A percentile compares a stretch with the other conserved stretches of the same genome.
phyloP scores from a whole-genome alignment of 2,329 filamentous ascomycete species.

The Neofusicoccum laricinum region DNA sequence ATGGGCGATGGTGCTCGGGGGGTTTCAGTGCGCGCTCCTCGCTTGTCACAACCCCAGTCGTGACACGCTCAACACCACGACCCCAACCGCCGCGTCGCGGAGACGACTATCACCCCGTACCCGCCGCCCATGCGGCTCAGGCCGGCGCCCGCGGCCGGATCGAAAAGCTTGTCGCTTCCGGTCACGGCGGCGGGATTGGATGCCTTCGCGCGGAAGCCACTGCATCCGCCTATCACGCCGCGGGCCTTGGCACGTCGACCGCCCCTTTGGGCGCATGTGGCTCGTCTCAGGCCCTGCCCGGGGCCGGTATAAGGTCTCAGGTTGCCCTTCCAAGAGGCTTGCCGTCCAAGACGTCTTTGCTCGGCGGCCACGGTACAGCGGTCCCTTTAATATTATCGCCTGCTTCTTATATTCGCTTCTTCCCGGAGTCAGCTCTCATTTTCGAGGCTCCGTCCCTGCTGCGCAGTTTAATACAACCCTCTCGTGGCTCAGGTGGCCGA shows the following conservation, averaged over 20 bases:
- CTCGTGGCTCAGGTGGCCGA: slow-evolving; percentile 3
- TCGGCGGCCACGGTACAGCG: background rate
- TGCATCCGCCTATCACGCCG: background rate
- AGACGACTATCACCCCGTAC: background rate
- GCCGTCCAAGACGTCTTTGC: background rate
- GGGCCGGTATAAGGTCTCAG: slow-evolving; percentile 11
- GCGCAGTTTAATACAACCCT: slow-evolving; percentile 6
- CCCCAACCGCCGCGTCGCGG: background rate
- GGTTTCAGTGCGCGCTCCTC: slow-evolving; percentile 33
- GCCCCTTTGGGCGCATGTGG: background rate
- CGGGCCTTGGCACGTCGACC: background rate
- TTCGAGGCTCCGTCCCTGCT: slow-evolving; percentile 17
- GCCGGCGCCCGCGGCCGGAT: background rate
- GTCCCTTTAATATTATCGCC: slow-evolving; percentile 6
- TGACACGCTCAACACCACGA: slow-evolving; percentile 8
- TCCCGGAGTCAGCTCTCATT: slow-evolving; percentile 23
- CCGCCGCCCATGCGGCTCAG: background rate
- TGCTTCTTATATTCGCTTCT: slow-evolving; percentile 7
- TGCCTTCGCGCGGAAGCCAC: slow-evolving; percentile 4
- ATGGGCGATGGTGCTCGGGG: slow-evolving; percentile 27
- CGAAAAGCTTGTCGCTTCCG: background rate
- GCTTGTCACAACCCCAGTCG: slow-evolving; percentile 32
- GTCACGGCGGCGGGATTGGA: background rate
- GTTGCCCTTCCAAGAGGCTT: background rate
- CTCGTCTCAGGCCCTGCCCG: background rate